phyloP scores from a whole-genome alignment of 805 yeast species.

The Pichia membranifaciens region DNA sequence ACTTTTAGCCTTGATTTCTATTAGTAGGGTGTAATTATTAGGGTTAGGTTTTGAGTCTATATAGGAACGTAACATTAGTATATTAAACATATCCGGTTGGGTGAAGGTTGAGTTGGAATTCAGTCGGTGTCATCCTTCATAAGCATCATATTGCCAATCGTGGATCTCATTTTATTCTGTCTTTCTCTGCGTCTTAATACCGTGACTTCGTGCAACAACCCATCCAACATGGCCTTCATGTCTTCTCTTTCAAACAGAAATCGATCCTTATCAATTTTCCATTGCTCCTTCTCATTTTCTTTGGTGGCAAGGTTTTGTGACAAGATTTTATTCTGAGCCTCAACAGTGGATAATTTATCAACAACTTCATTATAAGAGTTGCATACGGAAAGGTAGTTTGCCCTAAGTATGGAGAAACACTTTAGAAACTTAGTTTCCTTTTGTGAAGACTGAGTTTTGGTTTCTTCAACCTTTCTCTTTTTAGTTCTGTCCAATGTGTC shows the following conservation, averaged over 20 bases:
- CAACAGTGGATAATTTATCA: conserved; percentile 2
- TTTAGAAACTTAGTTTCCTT: conserved; percentile 18
- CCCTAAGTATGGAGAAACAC: conserved; percentile 21
- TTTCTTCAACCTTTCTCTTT: not conserved
- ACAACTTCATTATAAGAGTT: conserved; percentile 20
- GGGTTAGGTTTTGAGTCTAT: too few relatives aligned
- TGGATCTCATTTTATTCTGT: not conserved
- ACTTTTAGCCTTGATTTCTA: too few relatives aligned
- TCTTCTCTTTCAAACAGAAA: conserved; percentile 22
- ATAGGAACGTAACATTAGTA: too few relatives aligned
- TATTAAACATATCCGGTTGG: too few relatives aligned
- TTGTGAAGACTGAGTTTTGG: not conserved
- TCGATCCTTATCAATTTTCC: conserved; percentile 18
- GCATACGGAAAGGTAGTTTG: conserved; percentile 23
- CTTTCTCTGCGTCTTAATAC: conserved; percentile 17
- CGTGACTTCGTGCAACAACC: conserved; percentile 19
- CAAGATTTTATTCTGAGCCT: conserved; percentile 6
- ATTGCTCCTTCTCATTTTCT: conserved; percentile 16
- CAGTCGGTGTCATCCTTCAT: not conserved
- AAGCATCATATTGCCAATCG: conserved; percentile 4
- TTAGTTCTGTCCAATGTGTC: not conserved
- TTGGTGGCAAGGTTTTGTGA: conserved; percentile 8
- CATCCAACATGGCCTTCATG: conserved; percentile 23
- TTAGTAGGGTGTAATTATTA: too few relatives aligned
- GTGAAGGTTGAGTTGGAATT: too few relatives aligned